phyloP scores from a whole-genome alignment of 2,329 filamentous ascomycete species.

The Huntiella savannae region DNA sequence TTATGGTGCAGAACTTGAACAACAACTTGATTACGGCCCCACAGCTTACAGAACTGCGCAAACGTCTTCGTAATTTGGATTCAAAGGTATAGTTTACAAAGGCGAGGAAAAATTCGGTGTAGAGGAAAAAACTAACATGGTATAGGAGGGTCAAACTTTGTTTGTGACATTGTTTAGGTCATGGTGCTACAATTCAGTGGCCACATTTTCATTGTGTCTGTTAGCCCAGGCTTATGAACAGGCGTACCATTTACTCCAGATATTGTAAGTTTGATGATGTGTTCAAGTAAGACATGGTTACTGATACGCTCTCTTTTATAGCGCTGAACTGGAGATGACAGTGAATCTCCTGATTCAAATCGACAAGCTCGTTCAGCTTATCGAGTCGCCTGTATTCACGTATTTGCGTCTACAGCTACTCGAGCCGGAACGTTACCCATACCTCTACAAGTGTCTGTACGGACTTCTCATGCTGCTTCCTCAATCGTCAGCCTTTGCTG shows the following conservation, averaged over 20 bases:
- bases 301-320: conserved; percentile 19
- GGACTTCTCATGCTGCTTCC: conserved; percentile 95
- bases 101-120: not conserved
- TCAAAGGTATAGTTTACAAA: conserved; percentile 36
- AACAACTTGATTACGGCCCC: conserved; percentile 98
- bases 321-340: conserved; percentile 93
- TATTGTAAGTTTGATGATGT: conserved; percentile 46
- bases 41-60: conserved; percentile 76
- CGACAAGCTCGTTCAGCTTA: conserved; percentile 88
- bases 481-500: conserved; percentile 91
- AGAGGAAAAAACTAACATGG: conserved; percentile 3
- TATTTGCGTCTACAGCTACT: conserved; percentile 89
- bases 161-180: conserved; percentile 89
- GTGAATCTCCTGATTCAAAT: conserved; percentile 98
- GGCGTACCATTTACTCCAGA: conserved; percentile 85
- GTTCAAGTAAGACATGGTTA: not conserved
- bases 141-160: conserved; percentile 76
- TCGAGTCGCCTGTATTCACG: conserved; percentile 95
- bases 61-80: conserved; percentile 76
- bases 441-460: conserved; percentile 94
- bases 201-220: conserved; percentile 87
- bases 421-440: conserved; percentile 85
- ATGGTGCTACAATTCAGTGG: conserved; percentile 97
- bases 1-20: conserved; percentile 98
- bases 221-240: conserved; percentile 96